Evolutionary conservation across 306 rosid genomes (phyloP).

Genomic region (Luffa aegyptiaca): DNA sequence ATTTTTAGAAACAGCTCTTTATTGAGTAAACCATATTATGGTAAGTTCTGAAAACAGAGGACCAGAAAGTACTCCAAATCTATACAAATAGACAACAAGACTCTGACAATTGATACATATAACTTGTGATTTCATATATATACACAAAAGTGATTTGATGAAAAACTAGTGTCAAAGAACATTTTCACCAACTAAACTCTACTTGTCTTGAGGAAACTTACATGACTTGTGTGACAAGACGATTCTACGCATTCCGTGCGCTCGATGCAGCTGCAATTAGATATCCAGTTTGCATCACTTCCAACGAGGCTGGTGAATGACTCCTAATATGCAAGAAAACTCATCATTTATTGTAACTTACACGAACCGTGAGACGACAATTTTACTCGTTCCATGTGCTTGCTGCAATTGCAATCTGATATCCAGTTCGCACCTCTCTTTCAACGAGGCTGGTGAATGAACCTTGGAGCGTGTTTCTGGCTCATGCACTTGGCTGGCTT

Average conservation of each 20-base stretch:
- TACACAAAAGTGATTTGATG: background rate
- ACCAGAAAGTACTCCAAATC: background rate
- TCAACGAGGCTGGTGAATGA: slow-evolving; percentile 56
- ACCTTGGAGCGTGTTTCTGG: slow-evolving; percentile 22
- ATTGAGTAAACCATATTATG: background rate
- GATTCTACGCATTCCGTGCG: background rate
- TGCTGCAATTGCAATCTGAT: background rate
- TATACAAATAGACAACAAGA: background rate
- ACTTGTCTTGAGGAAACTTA: background rate
- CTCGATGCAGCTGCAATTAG: background rate
- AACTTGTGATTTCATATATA: background rate
- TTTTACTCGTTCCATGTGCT: background rate
- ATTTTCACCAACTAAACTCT: background rate
- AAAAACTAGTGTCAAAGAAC: background rate
- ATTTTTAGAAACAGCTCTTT: background rate
- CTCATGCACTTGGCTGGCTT: slow-evolving; percentile 37
- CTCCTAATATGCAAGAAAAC: background rate
- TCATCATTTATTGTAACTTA: background rate
- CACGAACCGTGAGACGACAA: background rate
- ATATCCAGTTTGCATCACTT: background rate
- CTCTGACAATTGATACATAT: background rate
- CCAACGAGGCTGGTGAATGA: background rate
- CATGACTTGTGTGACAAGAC: background rate
- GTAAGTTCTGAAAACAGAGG: background rate
- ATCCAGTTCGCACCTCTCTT: background rate